phyloP scores from a whole-genome alignment of 495 filamentous ascomycete species.

The Neurospora sp. region DNA sequence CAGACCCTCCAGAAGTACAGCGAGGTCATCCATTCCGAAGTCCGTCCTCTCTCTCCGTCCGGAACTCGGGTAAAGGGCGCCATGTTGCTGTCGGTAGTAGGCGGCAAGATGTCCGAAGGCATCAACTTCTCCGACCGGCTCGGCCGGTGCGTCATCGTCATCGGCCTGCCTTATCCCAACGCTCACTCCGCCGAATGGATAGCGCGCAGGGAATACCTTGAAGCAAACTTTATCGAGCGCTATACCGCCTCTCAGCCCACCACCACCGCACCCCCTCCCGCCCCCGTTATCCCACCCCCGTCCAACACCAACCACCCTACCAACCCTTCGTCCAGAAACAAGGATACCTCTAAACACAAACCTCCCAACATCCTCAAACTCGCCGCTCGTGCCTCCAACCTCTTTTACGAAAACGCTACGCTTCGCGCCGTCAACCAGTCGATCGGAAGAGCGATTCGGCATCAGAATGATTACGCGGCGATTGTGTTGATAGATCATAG shows the following conservation, averaged over 20 bases:
- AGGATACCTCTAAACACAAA: background rate
- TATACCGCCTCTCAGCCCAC: constrained; percentile 16
- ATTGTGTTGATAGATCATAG: constrained; percentile 78
- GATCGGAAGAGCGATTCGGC: constrained; percentile 85
- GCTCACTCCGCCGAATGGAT: constrained; percentile 84
- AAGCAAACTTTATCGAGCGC: constrained; percentile 49
- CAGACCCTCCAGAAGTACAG: constrained; percentile 63
- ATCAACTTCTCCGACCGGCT: constrained; percentile 96
- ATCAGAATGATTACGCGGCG: constrained; percentile 78
- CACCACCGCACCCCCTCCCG: constrained; percentile 27
- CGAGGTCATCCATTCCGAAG: constrained; percentile 45
- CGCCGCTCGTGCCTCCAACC: background rate
- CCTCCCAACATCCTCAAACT: background rate
- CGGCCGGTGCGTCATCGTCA: constrained; percentile 77
- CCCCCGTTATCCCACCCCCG: constrained; percentile 14
- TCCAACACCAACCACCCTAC: background rate
- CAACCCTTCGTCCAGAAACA: background rate
- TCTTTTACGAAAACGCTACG: constrained; percentile 91
- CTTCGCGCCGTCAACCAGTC: constrained; percentile 97
- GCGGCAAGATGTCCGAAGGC: constrained; percentile 89
- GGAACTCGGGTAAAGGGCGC: constrained; percentile 41
- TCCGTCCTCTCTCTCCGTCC: background rate
- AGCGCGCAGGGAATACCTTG: constrained; percentile 79
- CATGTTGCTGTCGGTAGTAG: constrained; percentile 85
- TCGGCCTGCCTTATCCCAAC: constrained; percentile 91